Conservation (phyloP, 257 asterid species). For the Penstemon eatonii region DNA sequence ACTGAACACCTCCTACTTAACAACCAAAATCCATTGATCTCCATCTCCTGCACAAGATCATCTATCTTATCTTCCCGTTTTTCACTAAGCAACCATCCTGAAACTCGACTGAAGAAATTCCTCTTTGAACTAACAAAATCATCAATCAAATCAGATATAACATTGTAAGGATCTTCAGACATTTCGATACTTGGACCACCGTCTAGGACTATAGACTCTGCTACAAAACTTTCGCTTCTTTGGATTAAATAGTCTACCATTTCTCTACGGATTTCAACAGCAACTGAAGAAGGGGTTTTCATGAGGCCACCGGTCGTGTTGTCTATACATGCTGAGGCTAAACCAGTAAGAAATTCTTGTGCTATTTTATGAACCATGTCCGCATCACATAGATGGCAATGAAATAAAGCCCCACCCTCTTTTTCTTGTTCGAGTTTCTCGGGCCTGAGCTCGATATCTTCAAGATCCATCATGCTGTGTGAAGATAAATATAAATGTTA, state of each 20-base stretch:
- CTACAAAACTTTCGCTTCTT: conserved; percentile 70
- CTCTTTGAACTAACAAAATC: conserved; percentile 61
- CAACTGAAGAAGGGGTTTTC: conserved; percentile 58
- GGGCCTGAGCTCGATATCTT: conserved; percentile 20
- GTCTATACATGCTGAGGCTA: conserved; percentile 75
- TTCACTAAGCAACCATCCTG: conserved; percentile 70
- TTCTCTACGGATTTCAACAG: conserved; percentile 71
- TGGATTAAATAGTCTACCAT: conserved; percentile 66
- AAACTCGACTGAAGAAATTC: conserved; percentile 59
- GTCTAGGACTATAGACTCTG: conserved; percentile 59
- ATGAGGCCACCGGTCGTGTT: conserved; percentile 71
- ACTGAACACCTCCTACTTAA: conserved; percentile 57
- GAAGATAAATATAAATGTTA: no score
- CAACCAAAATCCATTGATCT: conserved; percentile 74
- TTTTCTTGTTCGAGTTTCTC: conserved; percentile 31
- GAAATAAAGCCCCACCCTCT: conserved; percentile 42
- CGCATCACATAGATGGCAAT: conserved; percentile 52
- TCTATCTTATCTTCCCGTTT: conserved; percentile 71
- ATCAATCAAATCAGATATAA: conserved; percentile 54
- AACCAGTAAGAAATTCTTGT: conserved; percentile 62
- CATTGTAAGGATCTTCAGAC: conserved; percentile 52
- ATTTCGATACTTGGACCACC: conserved; percentile 43
- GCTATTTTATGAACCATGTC: conserved; percentile 68
- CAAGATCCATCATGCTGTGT: conserved; percentile 14
- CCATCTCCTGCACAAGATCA: conserved; percentile 77